These are phyloP conservation scores for Diaporthe sp. DNA, from an alignment of 2,329 filamentous ascomycete species.

Conservation along the genomic window DNA sequence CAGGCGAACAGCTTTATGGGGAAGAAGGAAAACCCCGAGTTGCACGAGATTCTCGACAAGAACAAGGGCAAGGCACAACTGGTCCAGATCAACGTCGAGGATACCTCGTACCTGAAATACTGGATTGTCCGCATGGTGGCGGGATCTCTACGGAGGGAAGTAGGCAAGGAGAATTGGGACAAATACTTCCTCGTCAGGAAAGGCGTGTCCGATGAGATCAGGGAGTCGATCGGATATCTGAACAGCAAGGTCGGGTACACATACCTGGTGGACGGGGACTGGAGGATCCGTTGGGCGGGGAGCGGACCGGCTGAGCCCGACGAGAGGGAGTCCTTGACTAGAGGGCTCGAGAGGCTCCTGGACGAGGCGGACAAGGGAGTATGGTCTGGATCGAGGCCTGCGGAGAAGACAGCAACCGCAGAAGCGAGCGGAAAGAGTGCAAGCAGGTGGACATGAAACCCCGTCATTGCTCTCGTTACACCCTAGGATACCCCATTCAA, in stretches of 20 bases:
- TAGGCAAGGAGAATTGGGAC: conserved; percentile 64
- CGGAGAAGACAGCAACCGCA: conserved; percentile 3
- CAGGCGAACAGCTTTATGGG: conserved; percentile 81
- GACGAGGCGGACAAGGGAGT: conserved; percentile 61
- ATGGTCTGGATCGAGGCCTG: conserved; percentile 24
- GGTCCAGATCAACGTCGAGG: conserved; percentile 90
- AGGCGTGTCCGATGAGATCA: conserved; percentile 69
- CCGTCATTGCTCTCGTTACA: conserved; percentile 28
- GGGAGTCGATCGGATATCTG: conserved; percentile 74
- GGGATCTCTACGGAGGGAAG: conserved; percentile 59
- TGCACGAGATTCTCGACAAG: conserved; percentile 70
- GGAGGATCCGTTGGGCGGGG: conserved; percentile 93
- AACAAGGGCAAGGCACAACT: conserved; percentile 72
- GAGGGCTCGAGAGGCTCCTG: conserved; percentile 70
- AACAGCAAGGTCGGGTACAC: conserved; percentile 95
- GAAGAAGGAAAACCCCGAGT: conserved; percentile 72
- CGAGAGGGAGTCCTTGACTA: conserved; percentile 75
- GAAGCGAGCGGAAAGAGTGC: not conserved
- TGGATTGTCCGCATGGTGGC: conserved; percentile 68
- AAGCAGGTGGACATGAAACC: conserved; percentile 3
- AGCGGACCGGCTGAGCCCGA: conserved; percentile 75
- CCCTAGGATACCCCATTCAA: conserved; percentile 33
- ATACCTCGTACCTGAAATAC: conserved; percentile 74
- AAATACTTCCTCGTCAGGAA: conserved; percentile 71
- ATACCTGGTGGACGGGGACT: conserved; percentile 88